Conservation (phyloP, 2,329 filamentous ascomycete species). For the Beauveria asiatica region DNA sequence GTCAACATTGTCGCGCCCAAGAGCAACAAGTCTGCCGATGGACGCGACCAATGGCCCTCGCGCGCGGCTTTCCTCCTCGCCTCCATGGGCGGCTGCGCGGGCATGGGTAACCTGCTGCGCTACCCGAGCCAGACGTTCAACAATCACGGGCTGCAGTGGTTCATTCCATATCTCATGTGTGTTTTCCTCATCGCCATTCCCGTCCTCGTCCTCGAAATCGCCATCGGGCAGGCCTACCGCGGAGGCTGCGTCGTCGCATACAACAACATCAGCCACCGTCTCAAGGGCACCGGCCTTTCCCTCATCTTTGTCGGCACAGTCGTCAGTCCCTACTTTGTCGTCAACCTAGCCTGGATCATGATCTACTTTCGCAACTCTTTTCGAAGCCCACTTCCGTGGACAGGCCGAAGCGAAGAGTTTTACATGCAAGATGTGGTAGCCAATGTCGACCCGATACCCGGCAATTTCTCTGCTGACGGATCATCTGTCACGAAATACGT, state of each 20-base stretch:
- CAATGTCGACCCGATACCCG: slow-evolving; percentile 34
- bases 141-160: slow-evolving; percentile 53
- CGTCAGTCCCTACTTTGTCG: slow-evolving; percentile 49
- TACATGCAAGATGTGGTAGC: slow-evolving; percentile 41
- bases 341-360: slow-evolving; percentile 52
- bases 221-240: slow-evolving; percentile 60
- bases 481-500: slow-evolving; percentile 33
- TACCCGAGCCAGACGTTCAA: slow-evolving; percentile 53
- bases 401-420: slow-evolving; percentile 40
- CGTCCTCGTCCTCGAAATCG: slow-evolving; percentile 48
- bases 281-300: slow-evolving; percentile 46
- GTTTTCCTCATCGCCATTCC: slow-evolving; percentile 49
- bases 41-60: slow-evolving; percentile 46
- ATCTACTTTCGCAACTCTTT: slow-evolving; percentile 49
- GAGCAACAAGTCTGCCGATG: slow-evolving; percentile 29
- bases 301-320: slow-evolving; percentile 44
- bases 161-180: slow-evolving; percentile 47
- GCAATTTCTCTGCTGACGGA: slow-evolving; percentile 29
- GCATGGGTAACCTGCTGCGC: slow-evolving; percentile 48
- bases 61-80: slow-evolving; percentile 47
- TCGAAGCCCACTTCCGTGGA: slow-evolving; percentile 46
- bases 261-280: slow-evolving; percentile 42
- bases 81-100: slow-evolving; percentile 49
- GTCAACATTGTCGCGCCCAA: slow-evolving; percentile 27
- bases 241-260: slow-evolving; percentile 47